Base-by-base conservation (phyloP, 1,284 basidiomycete genomes). In the Vanrija pseudolonga region DNA sequence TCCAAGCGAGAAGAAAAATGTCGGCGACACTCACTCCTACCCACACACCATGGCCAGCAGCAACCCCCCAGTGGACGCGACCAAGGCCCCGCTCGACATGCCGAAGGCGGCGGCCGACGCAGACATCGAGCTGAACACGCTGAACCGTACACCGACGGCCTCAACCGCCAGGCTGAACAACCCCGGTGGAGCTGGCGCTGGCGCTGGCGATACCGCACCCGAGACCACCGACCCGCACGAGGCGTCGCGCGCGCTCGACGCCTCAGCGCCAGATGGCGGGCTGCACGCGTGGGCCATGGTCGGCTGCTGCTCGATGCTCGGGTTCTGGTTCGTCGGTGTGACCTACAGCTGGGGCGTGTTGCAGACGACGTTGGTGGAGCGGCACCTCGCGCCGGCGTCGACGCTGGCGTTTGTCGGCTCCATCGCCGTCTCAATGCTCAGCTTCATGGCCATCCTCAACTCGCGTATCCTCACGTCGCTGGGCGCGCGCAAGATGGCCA, bases 271-370 rank as follows among this genome's bases (percentile, higher is more conserved):
- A 11, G 50, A 59, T 44, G 57, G 57, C 11, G 57, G 57, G 6
- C n/a, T 3, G 12, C 38, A 59, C 1, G 43, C 53, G 0, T 59
- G 57, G 57, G 1, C 26, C 9, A 45, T 44, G 23, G 47, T 55
- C 15, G 44, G 8, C 2, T 52, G 53, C 37, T 19, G 26, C 20
- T 12, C 50, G 5, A 24, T 50, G 5, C n/a, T 59, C 8, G 26
- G 28, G 17, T 57, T 60, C 54, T 59, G 50, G 50, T 67, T 59
- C 59, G 60, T 64, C 37, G 73, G 72, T 14, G 55, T 63, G 14
- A 64, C 65, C 17, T 73, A 76, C 53, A 63, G 59, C n/a, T 74
- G 66, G 52, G 72, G 73, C 8, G 61, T 76, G 28, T 57, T 76
- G 3, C 69, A 73, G 46, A 58, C 65, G 24, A 51, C 53, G 4